phyloP scores from a whole-genome alignment of 1,284 basidiomycete species.

The Ceratobasidium sp. region DNA sequence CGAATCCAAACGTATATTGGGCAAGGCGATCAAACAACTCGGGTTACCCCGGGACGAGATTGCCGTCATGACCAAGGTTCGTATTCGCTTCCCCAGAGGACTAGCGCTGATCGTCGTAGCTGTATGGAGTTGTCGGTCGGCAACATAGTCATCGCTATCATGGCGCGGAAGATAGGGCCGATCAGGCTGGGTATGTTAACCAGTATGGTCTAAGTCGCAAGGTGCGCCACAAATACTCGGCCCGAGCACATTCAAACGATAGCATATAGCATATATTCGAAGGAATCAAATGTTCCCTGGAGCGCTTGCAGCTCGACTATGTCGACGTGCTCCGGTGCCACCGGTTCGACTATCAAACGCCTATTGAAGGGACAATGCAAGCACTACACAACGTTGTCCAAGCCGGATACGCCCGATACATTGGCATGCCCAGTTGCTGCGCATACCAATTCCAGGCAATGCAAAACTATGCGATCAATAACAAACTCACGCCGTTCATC shows the following conservation, averaged over 20 bases:
- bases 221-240: too few relatives aligned
- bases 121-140: constrained; percentile 39
- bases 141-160: background rate
- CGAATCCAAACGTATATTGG: constrained; percentile 43
- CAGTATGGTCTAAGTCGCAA: constrained; percentile 49
- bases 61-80: constrained; percentile 44
- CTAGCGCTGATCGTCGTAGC: constrained; percentile 43
- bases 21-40: constrained; percentile 44
- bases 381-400: constrained; percentile 42
- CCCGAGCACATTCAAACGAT: background rate
- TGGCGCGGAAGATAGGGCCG: constrained; percentile 37
- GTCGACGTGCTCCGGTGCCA: constrained; percentile 42
- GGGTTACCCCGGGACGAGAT: constrained; percentile 41
- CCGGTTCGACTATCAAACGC: constrained; percentile 41
- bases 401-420: constrained; percentile 33
- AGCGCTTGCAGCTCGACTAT: constrained; percentile 20
- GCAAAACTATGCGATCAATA: constrained; percentile 37
- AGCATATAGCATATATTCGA: constrained; percentile 45
- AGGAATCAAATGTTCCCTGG: background rate
- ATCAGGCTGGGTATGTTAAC: constrained; percentile 51
- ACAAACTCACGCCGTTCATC: constrained; percentile 39
- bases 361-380: constrained; percentile 45
- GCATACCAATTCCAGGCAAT: constrained; percentile 43
- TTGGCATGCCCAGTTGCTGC: constrained; percentile 58
- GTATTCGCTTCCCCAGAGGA: constrained; percentile 29